Evolutionary conservation across 257 asterid species (phyloP).

Genomic region (Fraxinus pennsylvanica): DNA sequence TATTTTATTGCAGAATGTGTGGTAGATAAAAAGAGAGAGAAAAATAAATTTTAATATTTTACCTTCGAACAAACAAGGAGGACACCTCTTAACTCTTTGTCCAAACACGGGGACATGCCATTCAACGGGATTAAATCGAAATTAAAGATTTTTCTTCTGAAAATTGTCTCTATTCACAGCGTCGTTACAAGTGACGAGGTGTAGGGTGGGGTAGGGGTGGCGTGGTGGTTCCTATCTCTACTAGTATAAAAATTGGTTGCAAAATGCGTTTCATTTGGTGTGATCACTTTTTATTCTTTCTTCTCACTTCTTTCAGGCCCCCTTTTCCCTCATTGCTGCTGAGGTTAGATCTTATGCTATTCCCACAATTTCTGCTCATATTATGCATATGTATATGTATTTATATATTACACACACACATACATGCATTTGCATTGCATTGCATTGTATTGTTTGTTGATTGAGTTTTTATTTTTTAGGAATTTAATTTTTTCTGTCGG

Average conservation of each 20-base stretch:
- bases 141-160: too few relatives aligned
- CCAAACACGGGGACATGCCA: too few relatives aligned
- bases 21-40: too few relatives aligned
- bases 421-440: slow-evolving; percentile 20
- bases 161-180: too few relatives aligned
- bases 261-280: slow-evolving; percentile 14
- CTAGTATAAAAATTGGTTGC: slow-evolving; percentile 22
- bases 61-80: too few relatives aligned
- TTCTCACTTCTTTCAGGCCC: not conserved
- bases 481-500: not conserved
- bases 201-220: not conserved
- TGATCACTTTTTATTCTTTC: slow-evolving; percentile 15
- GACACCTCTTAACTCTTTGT: too few relatives aligned
- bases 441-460: not conserved
- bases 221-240: not conserved
- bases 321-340: slow-evolving; percentile 24
- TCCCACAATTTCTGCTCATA: not conserved
- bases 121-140: too few relatives aligned
- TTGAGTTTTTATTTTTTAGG: not conserved
- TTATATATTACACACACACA: not conserved
- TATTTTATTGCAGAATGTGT: too few relatives aligned
- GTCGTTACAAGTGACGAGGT: too few relatives aligned
- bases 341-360: slow-evolving; percentile 36
- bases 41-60: too few relatives aligned
- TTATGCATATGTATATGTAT: slow-evolving; percentile 1